A percentile compares a stretch with the other conserved stretches of the same genome.
These are phyloP conservation scores for Cutaneotrichosporon cutaneum DNA, from an alignment of 1,284 basidiomycete species.

Conservation along the genomic window DNA sequence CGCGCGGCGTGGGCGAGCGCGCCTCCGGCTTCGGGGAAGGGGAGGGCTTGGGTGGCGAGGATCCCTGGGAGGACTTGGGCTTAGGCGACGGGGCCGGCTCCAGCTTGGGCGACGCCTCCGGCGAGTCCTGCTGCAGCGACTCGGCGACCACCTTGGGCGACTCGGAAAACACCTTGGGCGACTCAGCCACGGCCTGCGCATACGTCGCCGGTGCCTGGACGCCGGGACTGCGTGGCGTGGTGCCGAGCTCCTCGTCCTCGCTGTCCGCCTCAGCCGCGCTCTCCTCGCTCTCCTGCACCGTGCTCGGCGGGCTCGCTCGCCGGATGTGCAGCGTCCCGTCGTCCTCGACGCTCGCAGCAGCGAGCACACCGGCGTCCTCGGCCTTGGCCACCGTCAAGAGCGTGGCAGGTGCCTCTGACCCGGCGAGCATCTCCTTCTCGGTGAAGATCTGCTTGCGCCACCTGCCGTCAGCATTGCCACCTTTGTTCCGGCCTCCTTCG, in stretches of 20 bases:
- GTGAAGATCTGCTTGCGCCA: constrained; percentile 52
- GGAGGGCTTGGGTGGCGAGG: not conserved
- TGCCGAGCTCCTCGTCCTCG: not conserved
- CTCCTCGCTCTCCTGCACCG: constrained; percentile 6
- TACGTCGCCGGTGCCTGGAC: not conserved
- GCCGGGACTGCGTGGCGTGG: not conserved
- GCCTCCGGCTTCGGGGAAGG: not conserved
- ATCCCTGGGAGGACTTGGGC: not conserved
- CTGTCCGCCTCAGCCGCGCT: constrained; percentile 1
- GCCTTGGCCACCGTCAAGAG: not conserved
- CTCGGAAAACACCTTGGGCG: not conserved
- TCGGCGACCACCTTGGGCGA: not conserved
- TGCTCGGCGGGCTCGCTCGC: constrained; percentile 3
- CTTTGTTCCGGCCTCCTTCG: too few species aligned
- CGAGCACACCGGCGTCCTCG: not conserved
- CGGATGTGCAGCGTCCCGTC: constrained; percentile 2
- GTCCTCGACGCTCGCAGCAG: not conserved
- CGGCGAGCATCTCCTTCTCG: constrained; percentile 44
- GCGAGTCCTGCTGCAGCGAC: constrained; percentile 9
- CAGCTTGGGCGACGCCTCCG: not conserved
- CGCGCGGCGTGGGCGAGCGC: not conserved
- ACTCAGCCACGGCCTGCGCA: not conserved
- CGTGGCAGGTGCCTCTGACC: constrained; percentile 13
- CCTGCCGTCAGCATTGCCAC: constrained; percentile 42
- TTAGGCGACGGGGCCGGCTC: not conserved